Percentiles rank a stretch among this genome's conserved stretches.
phyloP scores from a whole-genome alignment of 2,329 filamentous ascomycete genomes.

The Hymenotorrendiella dingleyae region DNA sequence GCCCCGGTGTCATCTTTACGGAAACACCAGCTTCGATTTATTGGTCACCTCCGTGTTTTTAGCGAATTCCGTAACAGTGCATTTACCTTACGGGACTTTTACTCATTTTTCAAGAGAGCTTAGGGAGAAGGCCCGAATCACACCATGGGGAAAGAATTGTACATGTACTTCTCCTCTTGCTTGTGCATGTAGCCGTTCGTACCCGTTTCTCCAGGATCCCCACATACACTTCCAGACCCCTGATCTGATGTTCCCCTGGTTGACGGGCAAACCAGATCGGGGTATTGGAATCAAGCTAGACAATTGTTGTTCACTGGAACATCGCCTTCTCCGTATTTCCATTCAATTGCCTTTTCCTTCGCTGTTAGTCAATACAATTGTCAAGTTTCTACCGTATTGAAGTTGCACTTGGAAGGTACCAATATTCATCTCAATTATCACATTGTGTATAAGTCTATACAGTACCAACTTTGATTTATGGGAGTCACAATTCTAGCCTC shows the following conservation, averaged over 20 bases:
- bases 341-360: no score
- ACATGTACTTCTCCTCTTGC: not conserved
- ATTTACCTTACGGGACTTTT: not conserved
- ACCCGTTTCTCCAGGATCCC: not conserved
- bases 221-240: not conserved
- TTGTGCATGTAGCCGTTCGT: slow-evolving; percentile 1
- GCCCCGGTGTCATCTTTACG: not conserved
- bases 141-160: not conserved
- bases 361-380: no score
- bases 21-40: not conserved
- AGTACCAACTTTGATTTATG: no score
- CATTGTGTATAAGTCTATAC: no score
- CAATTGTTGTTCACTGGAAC: not conserved
- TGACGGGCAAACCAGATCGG: not conserved
- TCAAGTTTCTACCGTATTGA: no score
- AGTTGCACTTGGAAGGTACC: no score
- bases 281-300: not conserved
- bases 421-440: no score
- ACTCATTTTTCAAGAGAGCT: not conserved
- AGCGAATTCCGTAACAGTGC: no score
- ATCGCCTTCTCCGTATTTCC: not conserved
- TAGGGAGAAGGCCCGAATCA: slow-evolving; percentile 6
- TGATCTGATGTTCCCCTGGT: not conserved
- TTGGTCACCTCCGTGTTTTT: not conserved
- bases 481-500: no score